These are phyloP conservation scores for Cicer yamashitae DNA, from an alignment of 306 rosid genomes.

Conservation along the genomic window DNA sequence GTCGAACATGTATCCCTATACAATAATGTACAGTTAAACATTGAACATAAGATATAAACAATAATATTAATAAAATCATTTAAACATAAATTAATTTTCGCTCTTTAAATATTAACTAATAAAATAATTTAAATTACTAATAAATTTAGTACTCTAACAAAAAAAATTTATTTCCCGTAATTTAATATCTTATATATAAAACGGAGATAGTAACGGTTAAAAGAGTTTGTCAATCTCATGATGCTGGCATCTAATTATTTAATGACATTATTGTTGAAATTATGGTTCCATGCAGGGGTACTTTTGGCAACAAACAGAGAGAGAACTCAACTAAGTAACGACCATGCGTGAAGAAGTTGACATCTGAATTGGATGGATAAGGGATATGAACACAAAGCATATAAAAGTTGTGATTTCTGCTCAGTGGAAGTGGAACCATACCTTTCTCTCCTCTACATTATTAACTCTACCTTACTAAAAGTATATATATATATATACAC, in stretches of 20 bases:
- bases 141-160: too few relatives aligned
- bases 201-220: too few relatives aligned
- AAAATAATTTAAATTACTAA: too few relatives aligned
- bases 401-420: slow-evolving; percentile 59
- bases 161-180: too few relatives aligned
- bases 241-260: too few relatives aligned
- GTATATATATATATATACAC: neutral
- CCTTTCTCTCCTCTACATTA: slow-evolving; percentile 56
- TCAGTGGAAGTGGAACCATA: slow-evolving; percentile 63
- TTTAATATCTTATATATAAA: too few relatives aligned
- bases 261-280: slow-evolving; percentile 35
- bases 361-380: slow-evolving; percentile 64
- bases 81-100: too few relatives aligned
- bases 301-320: slow-evolving; percentile 48
- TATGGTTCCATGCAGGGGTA: slow-evolving; percentile 57
- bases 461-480: slow-evolving; percentile 5
- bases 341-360: slow-evolving; percentile 80
- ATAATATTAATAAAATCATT: too few relatives aligned
- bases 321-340: slow-evolving; percentile 48
- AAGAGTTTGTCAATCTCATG: too few relatives aligned
- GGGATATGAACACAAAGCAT: slow-evolving; percentile 64
- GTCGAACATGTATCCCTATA: neutral
- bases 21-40: neutral
- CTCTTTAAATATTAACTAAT: too few relatives aligned
- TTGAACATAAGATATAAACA: neutral